Base-by-base conservation (phyloP, 306 rosid species). In the Vachellia collinsii region DNA sequence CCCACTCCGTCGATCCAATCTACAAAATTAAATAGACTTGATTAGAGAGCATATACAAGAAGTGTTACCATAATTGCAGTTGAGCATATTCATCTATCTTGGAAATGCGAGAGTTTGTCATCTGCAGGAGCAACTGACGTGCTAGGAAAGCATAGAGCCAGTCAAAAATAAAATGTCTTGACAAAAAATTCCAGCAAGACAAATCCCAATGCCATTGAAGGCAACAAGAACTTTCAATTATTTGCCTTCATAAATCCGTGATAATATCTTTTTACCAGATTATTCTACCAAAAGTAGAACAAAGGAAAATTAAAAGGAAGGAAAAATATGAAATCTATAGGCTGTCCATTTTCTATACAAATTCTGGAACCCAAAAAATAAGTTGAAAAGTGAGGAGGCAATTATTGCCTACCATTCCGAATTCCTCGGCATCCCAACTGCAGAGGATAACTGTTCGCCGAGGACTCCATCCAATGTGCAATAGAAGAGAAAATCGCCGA, bases 1-100 rank as follows among this genome's bases (percentile, higher is more conserved):
- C 99, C 99, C 99, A 95, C 80, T 95, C 99, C 0, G 98, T 91
- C 23, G 99, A 92, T 78, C 97, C 97, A 46, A 92, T 88, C 97
- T 90, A 70, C 29, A 66, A 41, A 36, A 77, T n/a, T n/a, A 63
- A 23, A 74, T 63, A 77, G 76, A 75, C 51, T 74, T n/a, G 53
- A 74, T 63, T 65, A 79, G 69, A 39, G 46, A 44, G 12, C 79
- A 54, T 65, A 22, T 68, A 36, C 72, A 72, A 56, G 80, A 80
- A 70, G 34, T 25, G 63, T 77, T 48, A 37, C 8, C 75, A 64
- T 54, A 74, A 65, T 29, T 67, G 53, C 70, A 76, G 69, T 78
- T 17, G 72, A 56, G 70, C 59, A 75, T 64, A 75, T 54, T 70
- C 44, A 4, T 65, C 53, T 81, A 44, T 53, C 79, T 78, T 36